Evolutionary conservation across 148 eudicot genomes (phyloP), one percentile per base, ranked within the genome.

Genomic region (Polygonum maritimum): DNA sequence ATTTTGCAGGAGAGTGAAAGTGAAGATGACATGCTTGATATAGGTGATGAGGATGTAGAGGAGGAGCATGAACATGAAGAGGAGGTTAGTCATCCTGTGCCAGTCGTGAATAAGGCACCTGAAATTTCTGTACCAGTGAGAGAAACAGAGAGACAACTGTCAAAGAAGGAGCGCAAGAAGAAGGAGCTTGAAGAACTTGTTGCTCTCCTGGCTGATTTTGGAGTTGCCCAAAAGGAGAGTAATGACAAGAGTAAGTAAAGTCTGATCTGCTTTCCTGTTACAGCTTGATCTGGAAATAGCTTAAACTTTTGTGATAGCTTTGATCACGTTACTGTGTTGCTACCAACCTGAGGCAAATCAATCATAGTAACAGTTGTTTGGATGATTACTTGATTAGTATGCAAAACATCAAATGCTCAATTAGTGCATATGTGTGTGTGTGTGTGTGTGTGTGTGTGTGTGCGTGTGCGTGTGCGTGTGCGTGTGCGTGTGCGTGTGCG

Each of bases 111-210:
- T 75, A 89, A 88, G 81, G 85, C 81, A 75, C 87, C 85, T 57
- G 91, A 88, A 81, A 76, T 76, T 75, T 79, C 88, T 65, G 80
- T 80, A 75, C 87, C 91, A 7, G 83, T 89, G 15, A 95, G 92
- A 80, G 97, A 92, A 69, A 40, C 94, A 16, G 97, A 95, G 76
- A 92, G 87, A 80, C 98, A 95, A 82, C 93, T 95, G 26, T 90
- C 97, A 7, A 95, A 95, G 90, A 95, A 95, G 80, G 98, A 95
- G 82, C 76, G 85, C 76, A 92, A 85, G 92, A 95, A 95, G 71
- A 95, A 95, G 83, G 98, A 90, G 88, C 96, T 95, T 57, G 98
- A 88, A 38, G 98, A 95, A 78, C 91, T 95, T 5, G 98, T 92
- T 36, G 98, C 96, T 5, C 81, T 95, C 49, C 93, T 95, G 60